These are phyloP conservation scores for Scheffersomyces illinoinensis DNA, from an alignment of 1,139 yeast species.

Conservation along the genomic window DNA sequence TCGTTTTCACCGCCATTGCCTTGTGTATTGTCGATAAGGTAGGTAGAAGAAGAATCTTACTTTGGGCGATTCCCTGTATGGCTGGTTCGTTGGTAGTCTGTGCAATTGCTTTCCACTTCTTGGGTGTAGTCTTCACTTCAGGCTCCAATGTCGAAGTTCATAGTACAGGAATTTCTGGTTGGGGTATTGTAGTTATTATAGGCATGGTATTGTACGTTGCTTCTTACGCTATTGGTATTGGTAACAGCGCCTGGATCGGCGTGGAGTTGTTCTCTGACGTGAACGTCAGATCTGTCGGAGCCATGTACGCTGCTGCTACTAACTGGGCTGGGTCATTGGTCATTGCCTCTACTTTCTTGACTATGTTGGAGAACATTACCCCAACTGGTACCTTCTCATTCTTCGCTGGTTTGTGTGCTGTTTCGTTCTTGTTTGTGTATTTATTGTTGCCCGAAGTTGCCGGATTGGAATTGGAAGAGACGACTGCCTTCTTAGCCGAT, in stretches of 20 bases:
- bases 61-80: constrained; percentile 81
- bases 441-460: constrained; percentile 92
- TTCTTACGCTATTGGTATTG: constrained; percentile 89
- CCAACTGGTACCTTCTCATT: constrained; percentile 94
- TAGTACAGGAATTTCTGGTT: constrained; percentile 58
- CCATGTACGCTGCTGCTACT: constrained; percentile 87
- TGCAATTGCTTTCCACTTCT: constrained; percentile 86
- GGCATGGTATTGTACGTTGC: constrained; percentile 88
- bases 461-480: constrained; percentile 87
- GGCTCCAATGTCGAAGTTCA: constrained; percentile 43
- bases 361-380: constrained; percentile 90
- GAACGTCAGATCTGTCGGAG: constrained; percentile 87
- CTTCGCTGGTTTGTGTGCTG: constrained; percentile 76
- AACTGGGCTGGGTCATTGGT: constrained; percentile 96
- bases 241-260: constrained; percentile 98
- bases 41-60: constrained; percentile 80
- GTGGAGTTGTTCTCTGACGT: constrained; percentile 89
- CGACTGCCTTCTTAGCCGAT: constrained; percentile 71
- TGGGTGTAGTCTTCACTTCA: constrained; percentile 58
- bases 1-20: constrained; percentile 80
- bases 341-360: constrained; percentile 86
- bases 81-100: constrained; percentile 70
- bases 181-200: constrained; percentile 86
- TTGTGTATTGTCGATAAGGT: constrained; percentile 79
- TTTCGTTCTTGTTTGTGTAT: constrained; percentile 71